Base-by-base conservation (phyloP, 2,329 filamentous ascomycete species). In the Microsporum canis region DNA sequence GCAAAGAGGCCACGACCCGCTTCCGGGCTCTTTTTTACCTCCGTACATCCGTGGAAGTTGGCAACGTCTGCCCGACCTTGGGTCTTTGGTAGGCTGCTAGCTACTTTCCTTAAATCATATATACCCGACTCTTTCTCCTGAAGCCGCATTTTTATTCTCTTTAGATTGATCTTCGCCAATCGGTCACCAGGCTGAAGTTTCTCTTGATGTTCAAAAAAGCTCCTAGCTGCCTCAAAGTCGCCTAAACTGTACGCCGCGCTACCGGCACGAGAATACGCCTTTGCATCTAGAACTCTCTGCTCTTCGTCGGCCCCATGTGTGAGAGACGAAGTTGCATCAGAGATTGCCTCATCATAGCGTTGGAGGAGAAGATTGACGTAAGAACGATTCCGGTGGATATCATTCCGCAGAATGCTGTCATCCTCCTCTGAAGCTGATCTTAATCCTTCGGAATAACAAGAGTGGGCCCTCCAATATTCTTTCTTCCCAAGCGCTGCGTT, bases 1-100 rank as follows among this genome's bases (percentile, higher is more conserved):
- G 78, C 79, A 65, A 83, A 84, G 0, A 84, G 68, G 0, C 82
- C 82, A 1, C 75, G 73, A 1, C 80, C 81, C 1, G 49, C 49
- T 55, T 31, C 49, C 1, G 49, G 31, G 14, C 49, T 55, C 14
- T 55, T n/a, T 5, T 29, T 55, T 5, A 55, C 36, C 31, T 55
- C 49, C 31, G 49, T 55, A n/a, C 17, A 31, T 34, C 49, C 49
- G 8, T 55, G 12, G 49, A n/a, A 55, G 17, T 14, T 55, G 14
- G 49, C 31, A 34, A 36, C 33, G 17, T 55, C 49, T 1, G 49
- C 49, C 17, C 49, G 49, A 12, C 49, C 49, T n/a, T 55, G 49
- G 10, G 31, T 34, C 17, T 55, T 55, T 4, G 31, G 3, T 34
- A 55, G n/a, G 5, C 31, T 36, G 5, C 7, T 10, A 17, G n/a